Percentiles rank a stretch among this genome's conserved stretches.
Conservation (phyloP, 139 green algal species). For the Diplosphaera chodatii region DNA sequence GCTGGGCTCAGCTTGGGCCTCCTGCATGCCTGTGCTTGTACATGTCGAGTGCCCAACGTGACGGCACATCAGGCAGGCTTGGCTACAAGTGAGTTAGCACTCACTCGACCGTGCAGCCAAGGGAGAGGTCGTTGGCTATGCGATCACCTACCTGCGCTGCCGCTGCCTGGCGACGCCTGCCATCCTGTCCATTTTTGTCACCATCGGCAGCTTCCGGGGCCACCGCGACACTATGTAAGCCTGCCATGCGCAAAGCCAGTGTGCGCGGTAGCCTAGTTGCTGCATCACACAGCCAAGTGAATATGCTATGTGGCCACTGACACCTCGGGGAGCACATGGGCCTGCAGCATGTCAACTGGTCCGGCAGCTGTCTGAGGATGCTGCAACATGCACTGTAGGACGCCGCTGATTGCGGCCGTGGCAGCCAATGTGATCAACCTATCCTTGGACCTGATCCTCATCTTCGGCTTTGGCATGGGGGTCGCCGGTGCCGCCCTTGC, state of each 20-base stretch:
- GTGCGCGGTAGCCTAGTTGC: too few species aligned
- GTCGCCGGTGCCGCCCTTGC: conserved; percentile 11
- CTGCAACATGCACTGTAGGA: conserved; percentile 3
- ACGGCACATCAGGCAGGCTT: too few species aligned
- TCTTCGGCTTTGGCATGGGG: conserved; percentile 19
- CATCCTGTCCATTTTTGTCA: conserved; percentile 14
- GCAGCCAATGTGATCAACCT: conserved; percentile 20
- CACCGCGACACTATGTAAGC: conserved; percentile 19
- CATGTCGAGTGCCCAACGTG: too few species aligned
- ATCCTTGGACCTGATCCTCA: conserved; percentile 13
- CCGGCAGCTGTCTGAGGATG: not conserved
- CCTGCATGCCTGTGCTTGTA: too few species aligned
- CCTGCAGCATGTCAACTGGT: not conserved
- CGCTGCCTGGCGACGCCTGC: conserved; percentile 12
- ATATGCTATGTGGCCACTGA: not conserved
- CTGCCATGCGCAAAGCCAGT: too few species aligned
- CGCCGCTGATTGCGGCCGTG: conserved; percentile 13
- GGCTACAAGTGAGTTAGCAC: too few species aligned
- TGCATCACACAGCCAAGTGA: too few species aligned
- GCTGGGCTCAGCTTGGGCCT: too few species aligned
- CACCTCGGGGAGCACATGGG: too few species aligned
- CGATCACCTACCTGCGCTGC: conserved; percentile 22
- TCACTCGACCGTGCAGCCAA: not conserved
- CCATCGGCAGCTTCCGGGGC: conserved; percentile 22
- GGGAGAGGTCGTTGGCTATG: conserved; percentile 1